Percentiles rank a stretch among this genome's conserved stretches.
Evolutionary conservation across 805 yeast genomes (phyloP).

Genomic region (Candida stauntonica): DNA sequence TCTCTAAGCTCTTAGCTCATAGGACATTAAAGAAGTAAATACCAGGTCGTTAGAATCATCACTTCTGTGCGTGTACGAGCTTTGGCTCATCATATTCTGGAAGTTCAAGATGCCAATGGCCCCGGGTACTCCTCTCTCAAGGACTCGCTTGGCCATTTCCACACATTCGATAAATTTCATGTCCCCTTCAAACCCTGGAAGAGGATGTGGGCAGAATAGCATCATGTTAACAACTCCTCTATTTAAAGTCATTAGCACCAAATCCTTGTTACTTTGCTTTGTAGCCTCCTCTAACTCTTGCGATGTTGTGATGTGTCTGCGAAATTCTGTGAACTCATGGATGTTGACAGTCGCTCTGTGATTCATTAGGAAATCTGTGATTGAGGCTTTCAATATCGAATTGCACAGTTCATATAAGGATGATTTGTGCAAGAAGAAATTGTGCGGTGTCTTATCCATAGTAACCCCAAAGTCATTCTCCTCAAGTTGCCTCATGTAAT

Average conservation of each 20-base stretch:
- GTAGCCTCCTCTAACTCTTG: slow-evolving; percentile 2
- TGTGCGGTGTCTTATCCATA: slow-evolving; percentile 4
- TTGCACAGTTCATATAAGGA: slow-evolving; percentile 1
- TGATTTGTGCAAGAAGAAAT: slow-evolving; percentile 7
- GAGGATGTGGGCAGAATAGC: slow-evolving; percentile 18
- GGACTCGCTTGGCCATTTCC: slow-evolving; percentile 1
- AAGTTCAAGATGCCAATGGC: slow-evolving; percentile 11
- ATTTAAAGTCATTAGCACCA: slow-evolving; percentile 3
- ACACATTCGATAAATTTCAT: slow-evolving; percentile 8
- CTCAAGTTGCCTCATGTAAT: slow-evolving; percentile 5
- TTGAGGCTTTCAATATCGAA: slow-evolving; percentile 4
- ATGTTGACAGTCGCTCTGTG: background rate
- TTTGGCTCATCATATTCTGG: slow-evolving; percentile 19
- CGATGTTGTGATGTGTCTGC: slow-evolving; percentile 1
- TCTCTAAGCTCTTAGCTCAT: background rate
- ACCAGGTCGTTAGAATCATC: slow-evolving; percentile 10
- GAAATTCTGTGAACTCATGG: slow-evolving; percentile 1
- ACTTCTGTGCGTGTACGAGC: slow-evolving; percentile 9
- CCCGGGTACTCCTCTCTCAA: slow-evolving; percentile 4
- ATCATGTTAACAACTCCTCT: slow-evolving; percentile 7
- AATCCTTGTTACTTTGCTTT: slow-evolving; percentile 1
- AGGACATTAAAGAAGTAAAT: slow-evolving; percentile 17
- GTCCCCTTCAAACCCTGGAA: slow-evolving; percentile 7
- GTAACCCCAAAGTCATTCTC: background rate
- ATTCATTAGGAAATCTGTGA: slow-evolving; percentile 3